Evolutionary conservation across 1,139 yeast species (phyloP).

Genomic region (Zygosaccharomyces sapae): DNA sequence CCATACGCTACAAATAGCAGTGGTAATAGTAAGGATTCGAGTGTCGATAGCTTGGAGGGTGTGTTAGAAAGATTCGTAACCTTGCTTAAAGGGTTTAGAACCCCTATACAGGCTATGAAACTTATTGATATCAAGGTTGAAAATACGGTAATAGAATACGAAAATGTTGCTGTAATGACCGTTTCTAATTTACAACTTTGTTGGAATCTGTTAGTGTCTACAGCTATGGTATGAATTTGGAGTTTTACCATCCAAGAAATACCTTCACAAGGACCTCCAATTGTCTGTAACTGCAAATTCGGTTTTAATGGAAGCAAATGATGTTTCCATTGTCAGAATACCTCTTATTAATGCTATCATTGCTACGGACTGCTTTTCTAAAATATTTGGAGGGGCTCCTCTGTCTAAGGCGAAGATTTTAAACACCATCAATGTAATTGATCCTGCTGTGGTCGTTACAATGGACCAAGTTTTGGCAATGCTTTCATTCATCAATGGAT

Average conservation of each 20-base stretch:
- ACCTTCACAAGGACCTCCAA: slow-evolving; percentile 25
- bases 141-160: slow-evolving; percentile 22
- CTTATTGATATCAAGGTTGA: slow-evolving; percentile 32
- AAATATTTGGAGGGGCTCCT: slow-evolving; percentile 18
- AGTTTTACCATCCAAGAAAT: slow-evolving; percentile 21
- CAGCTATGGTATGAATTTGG: slow-evolving; percentile 24
- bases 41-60: neutral
- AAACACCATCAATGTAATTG: slow-evolving; percentile 28
- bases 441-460: slow-evolving; percentile 30
- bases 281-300: slow-evolving; percentile 30
- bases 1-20: neutral
- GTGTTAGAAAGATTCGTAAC: slow-evolving; percentile 7
- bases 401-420: slow-evolving; percentile 21
- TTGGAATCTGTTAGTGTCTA: slow-evolving; percentile 24
- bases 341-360: slow-evolving; percentile 32
- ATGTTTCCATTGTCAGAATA: slow-evolving; percentile 24
- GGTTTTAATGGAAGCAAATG: slow-evolving; percentile 18
- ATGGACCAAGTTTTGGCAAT: slow-evolving; percentile 21
- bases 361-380: slow-evolving; percentile 27
- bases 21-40: neutral
- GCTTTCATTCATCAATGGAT: slow-evolving; percentile 9
- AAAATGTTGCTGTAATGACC: slow-evolving; percentile 16
- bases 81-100: slow-evolving; percentile 9
- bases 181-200: slow-evolving; percentile 30
- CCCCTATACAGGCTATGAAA: slow-evolving; percentile 18